Evolutionary conservation across 1,139 yeast genomes (phyloP).

Genomic region (Hyphopichia buzzinii): DNA sequence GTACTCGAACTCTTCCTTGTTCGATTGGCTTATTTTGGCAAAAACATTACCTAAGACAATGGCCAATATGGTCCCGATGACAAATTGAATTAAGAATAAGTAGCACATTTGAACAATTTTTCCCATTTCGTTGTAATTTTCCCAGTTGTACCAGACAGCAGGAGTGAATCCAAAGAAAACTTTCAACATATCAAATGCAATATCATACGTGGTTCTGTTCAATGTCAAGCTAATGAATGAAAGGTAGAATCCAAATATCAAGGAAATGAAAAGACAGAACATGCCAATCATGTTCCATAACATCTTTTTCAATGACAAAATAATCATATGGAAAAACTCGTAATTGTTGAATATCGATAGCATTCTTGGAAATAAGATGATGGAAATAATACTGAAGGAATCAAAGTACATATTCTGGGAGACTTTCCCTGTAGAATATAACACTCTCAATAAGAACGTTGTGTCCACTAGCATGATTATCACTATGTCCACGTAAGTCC

Average conservation of each 20-base stretch:
- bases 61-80: conserved; percentile 57
- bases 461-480: conserved; percentile 31
- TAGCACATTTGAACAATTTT: conserved; percentile 50
- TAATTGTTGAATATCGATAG: conserved; percentile 55
- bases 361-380: conserved; percentile 53
- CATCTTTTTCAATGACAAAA: conserved; percentile 54
- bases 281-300: conserved; percentile 54
- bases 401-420: conserved; percentile 23
- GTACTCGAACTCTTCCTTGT: conserved; percentile 42
- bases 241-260: conserved; percentile 59
- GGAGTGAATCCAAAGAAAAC: conserved; percentile 64
- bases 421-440: conserved; percentile 12
- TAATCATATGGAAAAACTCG: conserved; percentile 52
- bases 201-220: conserved; percentile 43
- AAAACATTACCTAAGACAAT: conserved; percentile 52
- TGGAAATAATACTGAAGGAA: conserved; percentile 47
- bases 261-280: conserved; percentile 47
- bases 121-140: conserved; percentile 49
- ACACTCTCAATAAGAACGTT: conserved; percentile 22
- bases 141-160: conserved; percentile 63
- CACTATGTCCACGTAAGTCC: conserved; percentile 41
- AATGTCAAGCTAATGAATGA: conserved; percentile 53
- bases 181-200: conserved; percentile 55
- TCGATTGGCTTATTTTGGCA: conserved; percentile 36
- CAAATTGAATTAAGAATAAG: conserved; percentile 56